Conservation (phyloP, 176 grass and related monocot genomes). For the Secale cereale region DNA sequence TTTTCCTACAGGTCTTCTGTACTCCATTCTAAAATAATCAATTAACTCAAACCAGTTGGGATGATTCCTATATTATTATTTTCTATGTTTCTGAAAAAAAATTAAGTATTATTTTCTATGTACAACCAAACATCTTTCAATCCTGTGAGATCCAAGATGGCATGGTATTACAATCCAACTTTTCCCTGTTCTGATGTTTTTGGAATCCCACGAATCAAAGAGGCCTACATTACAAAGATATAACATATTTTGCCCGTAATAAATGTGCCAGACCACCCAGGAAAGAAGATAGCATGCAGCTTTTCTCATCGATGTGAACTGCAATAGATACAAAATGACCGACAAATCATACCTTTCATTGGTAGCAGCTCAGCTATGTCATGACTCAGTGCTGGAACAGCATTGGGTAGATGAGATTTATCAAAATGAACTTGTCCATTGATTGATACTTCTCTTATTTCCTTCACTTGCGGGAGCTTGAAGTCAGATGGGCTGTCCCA, state of each 20-base stretch:
- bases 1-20: neutral
- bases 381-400: slow-evolving; percentile 38
- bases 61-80: neutral
- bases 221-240: neutral
- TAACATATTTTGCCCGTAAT: neutral
- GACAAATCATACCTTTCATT: slow-evolving; percentile 45
- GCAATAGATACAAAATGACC: slow-evolving; percentile 34
- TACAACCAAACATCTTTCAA: neutral
- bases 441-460: slow-evolving; percentile 48
- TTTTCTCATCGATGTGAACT: neutral
- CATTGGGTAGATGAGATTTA: slow-evolving; percentile 35
- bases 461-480: slow-evolving; percentile 54
- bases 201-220: neutral
- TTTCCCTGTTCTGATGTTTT: neutral
- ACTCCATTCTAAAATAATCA: neutral
- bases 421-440: slow-evolving; percentile 56
- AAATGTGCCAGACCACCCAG: neutral
- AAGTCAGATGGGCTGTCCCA: slow-evolving; percentile 64
- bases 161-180: neutral
- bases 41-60: neutral
- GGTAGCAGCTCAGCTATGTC: slow-evolving; percentile 50
- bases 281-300: neutral
- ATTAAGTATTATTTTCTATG: no score
- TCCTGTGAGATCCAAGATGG: neutral
- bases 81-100: neutral